Evolutionary conservation across 164 flowering plant species (phyloP), one percentile per base, ranked within the genome.

Genomic region (Magnolia kwangsiensis): DNA sequence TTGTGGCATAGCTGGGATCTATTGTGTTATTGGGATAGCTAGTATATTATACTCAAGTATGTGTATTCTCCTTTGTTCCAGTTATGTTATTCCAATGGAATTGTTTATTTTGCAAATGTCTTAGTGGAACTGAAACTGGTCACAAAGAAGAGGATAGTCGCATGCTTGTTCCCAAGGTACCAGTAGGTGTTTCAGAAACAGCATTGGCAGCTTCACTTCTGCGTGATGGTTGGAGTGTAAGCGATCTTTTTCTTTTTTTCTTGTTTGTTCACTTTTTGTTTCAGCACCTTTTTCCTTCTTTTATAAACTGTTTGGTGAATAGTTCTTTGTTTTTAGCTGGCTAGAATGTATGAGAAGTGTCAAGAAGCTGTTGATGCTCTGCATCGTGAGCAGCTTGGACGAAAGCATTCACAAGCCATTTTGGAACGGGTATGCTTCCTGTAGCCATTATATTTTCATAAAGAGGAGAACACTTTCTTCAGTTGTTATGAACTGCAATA

Each of bases 141-240:
- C 88, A 78, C 67, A 78, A 31, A 78, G 89, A 78, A 71, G 76
- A 64, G 21, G 87, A 85, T 76, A 76, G 81, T 81, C 83, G 31
- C 27, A 76, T 82, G 79, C 77, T 90, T 82, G 85, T n/a, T n/a
- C n/a, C n/a, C n/a, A n/a, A n/a, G n/a, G n/a, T n/a, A n/a, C n/a
- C n/a, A n/a, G n/a, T n/a, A n/a, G n/a, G n/a, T n/a, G n/a, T 96
- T 77, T 96, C 99, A 4, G 98, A 97, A 80, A 96, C 99, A 50
- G 98, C 99, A 69, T 81, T 96, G 76, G 98, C 99, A 1, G 97
- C 99, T 81, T 90, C 97, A 19, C 98, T 96, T 75, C 84, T 96
- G 72, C 94, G 98, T 50, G 97, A 96, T 83, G 99, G 99, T 11
- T 96, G 99, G 99, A 92, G 97, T 90, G 97, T 95, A 74, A 88